Evolutionary conservation across 805 yeast species (phyloP), one percentile per base, ranked within the genome.

Genomic region (Sugiyamaella marilandica): DNA sequence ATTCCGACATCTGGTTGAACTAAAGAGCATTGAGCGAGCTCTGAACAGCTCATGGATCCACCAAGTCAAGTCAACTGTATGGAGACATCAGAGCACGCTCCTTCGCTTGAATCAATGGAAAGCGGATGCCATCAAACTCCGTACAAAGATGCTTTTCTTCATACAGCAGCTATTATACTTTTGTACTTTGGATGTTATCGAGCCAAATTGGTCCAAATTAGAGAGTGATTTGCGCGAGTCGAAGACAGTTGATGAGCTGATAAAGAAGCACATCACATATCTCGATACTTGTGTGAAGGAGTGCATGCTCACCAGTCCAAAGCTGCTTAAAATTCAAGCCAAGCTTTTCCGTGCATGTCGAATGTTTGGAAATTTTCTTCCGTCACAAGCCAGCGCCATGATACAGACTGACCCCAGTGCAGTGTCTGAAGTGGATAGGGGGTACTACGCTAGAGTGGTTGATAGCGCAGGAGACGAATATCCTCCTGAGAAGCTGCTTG

Each of bases 21-120:
- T 88, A n/a, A 82, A 82, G 55, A 81, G 80, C 61, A 74, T 86
- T 5, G 82, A 81, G 59, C 77, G 77, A 56, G 69, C 77, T 13
- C 72, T 86, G 52, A 85, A 81, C 52, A 75, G 74, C 14, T 79
- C 87, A 1, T 88, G 96, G 96, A 69, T 75, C 37, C 90, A 84
- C 57, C 81, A 85, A 44, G 77, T 76, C 50, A 76, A 75, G 54
- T 80, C 86, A 14, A 67, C 70, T n/a, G 80, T 81, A 13, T 89
- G 97, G 97, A 74, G 73, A 45, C 76, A 76, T 62, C 14, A 72
- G 73, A n/a, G 73, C 69, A 51, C 70, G 76, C 35, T 65, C 61
- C 18, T 48, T 1, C 71, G 71, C 9, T 67, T 85, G 2, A 69
- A 72, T 29, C 74, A 73, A 50, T 79, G 86, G 81, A 78, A 66